phyloP scores from a whole-genome alignment of 1,284 basidiomycete genomes.

The Sutorius eximius region DNA sequence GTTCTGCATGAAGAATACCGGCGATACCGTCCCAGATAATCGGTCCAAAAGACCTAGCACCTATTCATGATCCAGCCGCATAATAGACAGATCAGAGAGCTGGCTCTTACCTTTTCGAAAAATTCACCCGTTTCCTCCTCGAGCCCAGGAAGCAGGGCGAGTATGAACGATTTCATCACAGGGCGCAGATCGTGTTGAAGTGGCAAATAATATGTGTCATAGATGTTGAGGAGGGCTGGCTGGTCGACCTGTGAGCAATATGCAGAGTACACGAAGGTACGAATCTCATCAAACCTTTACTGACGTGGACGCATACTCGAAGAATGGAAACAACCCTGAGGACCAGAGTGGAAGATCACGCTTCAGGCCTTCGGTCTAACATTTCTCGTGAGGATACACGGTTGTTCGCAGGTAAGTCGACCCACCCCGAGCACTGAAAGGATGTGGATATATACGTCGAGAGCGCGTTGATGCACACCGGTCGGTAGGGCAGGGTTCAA shows the following conservation, averaged over 20 bases:
- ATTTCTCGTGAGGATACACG: slow-evolving; percentile 4
- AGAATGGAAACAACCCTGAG: slow-evolving; percentile 96
- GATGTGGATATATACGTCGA: slow-evolving; percentile 95
- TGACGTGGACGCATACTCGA: slow-evolving; percentile 95
- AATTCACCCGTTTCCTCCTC: slow-evolving; percentile 97
- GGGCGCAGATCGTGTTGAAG: slow-evolving; percentile 82
- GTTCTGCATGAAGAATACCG: slow-evolving; percentile 92
- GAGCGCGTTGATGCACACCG: slow-evolving; percentile 93
- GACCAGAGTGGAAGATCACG: slow-evolving; percentile 94
- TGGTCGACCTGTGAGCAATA: slow-evolving; percentile 32
- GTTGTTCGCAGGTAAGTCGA: slow-evolving; percentile 9
- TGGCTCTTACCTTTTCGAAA: slow-evolving; percentile 79
- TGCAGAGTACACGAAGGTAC: background rate
- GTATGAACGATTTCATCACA: slow-evolving; percentile 90
- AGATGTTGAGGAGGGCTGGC: slow-evolving; percentile 85
- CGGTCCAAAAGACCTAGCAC: slow-evolving; percentile 83
- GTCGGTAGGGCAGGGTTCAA: slow-evolving; percentile 95
- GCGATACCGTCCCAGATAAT: slow-evolving; percentile 79
- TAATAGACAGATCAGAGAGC: background rate
- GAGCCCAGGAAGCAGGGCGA: slow-evolving; percentile 89
- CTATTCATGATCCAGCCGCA: slow-evolving; percentile 40
- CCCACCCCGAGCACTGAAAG: slow-evolving; percentile 86
- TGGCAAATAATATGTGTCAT: slow-evolving; percentile 89
- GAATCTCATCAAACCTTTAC: slow-evolving; percentile 63
- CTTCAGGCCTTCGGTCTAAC: slow-evolving; percentile 82